phyloP scores from a whole-genome alignment of 1,284 basidiomycete genomes.

The Hemileia vastatrix region DNA sequence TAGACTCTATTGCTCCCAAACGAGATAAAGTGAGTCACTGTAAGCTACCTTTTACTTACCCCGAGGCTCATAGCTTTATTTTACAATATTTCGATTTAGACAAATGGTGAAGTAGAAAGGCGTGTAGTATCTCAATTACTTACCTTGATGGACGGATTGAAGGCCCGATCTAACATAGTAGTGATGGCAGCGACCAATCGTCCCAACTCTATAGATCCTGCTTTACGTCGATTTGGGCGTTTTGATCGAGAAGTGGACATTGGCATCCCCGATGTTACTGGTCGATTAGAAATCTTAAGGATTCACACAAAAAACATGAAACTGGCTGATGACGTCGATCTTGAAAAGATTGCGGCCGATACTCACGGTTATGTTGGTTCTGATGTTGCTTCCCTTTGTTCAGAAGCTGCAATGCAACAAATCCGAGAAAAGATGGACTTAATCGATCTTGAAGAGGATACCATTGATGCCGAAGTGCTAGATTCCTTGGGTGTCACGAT shows the following conservation, averaged over 20 bases:
- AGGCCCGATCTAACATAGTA: slow-evolving; percentile 96
- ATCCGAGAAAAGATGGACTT: slow-evolving; percentile 97
- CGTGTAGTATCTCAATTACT: slow-evolving; percentile 96
- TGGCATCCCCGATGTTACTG: slow-evolving; percentile 95
- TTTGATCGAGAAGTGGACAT: slow-evolving; percentile 99
- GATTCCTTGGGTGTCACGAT: slow-evolving; percentile 92
- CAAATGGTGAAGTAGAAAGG: slow-evolving; percentile 97
- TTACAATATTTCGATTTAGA: slow-evolving; percentile 49
- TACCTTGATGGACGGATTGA: slow-evolving; percentile 97
- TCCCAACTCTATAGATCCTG: slow-evolving; percentile 98
- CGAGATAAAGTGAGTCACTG: slow-evolving; percentile 77
- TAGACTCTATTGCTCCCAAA: slow-evolving; percentile 98
- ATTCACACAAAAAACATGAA: slow-evolving; percentile 99
- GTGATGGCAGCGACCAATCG: slow-evolving; percentile 99
- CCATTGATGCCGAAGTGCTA: slow-evolving; percentile 91
- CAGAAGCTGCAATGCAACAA: slow-evolving; percentile 96
- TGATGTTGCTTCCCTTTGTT: slow-evolving; percentile 90
- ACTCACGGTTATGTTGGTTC: slow-evolving; percentile 99
- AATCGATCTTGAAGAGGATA: slow-evolving; percentile 68
- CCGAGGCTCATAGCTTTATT: slow-evolving; percentile 2
- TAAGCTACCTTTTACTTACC: neutral
- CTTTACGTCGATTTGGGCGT: slow-evolving; percentile 92
- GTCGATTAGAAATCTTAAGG: slow-evolving; percentile 92
- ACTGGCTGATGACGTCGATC: slow-evolving; percentile 90
- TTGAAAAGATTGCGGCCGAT: slow-evolving; percentile 97